Evolutionary conservation across 345 rosid species (phyloP).

Genomic region (Jatropha curcas): DNA sequence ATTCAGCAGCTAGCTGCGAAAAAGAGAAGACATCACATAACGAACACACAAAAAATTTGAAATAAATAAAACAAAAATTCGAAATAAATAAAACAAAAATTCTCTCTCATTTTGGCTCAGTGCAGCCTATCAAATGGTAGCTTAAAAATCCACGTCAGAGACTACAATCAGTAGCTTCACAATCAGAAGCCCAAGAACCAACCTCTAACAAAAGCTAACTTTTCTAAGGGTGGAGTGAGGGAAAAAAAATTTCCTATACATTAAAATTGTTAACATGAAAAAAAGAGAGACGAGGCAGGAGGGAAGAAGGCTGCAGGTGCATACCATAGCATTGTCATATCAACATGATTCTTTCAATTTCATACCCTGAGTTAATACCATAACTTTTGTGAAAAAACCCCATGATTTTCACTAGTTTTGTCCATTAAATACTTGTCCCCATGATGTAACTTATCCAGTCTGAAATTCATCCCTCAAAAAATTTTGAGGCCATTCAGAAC

Average conservation of each 20-base stretch:
- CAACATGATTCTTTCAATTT: not conserved
- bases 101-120: not conserved
- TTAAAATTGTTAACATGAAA: not conserved
- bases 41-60: not conserved
- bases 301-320: not conserved
- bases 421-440: not conserved
- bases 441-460: not conserved
- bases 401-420: not conserved
- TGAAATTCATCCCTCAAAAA: not conserved
- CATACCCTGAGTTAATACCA: not conserved
- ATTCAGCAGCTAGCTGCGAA: conserved; percentile 82
- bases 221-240: not conserved
- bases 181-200: not conserved
- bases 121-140: not conserved
- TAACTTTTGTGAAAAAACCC: not conserved
- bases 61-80: not conserved
- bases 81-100: not conserved
- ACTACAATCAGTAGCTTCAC: not conserved
- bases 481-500: not conserved
- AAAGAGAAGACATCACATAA: not conserved
- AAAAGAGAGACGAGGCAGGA: not conserved
- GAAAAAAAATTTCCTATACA: not conserved
- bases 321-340: not conserved
- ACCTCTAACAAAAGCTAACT: not conserved
- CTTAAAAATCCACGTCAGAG: not conserved